Conservation (phyloP, 768 basidiomycete genomes). For the Lactifluus echinatus region DNA sequence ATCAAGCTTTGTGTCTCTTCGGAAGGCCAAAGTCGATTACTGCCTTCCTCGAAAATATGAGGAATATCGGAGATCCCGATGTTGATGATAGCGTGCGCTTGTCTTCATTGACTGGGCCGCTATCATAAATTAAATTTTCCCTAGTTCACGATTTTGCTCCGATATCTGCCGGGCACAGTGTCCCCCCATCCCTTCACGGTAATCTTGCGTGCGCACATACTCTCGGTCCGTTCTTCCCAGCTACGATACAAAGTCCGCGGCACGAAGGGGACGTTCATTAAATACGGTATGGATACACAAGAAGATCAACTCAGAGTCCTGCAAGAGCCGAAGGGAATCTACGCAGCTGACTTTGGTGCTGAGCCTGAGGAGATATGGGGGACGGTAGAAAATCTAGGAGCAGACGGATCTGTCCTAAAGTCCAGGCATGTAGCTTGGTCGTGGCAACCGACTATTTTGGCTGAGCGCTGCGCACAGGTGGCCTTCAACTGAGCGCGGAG, state of each 20-base stretch:
- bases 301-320: slow-evolving; percentile 66
- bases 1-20: slow-evolving; percentile 68
- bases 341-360: slow-evolving; percentile 42
- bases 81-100: slow-evolving; percentile 57
- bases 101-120: slow-evolving; percentile 40
- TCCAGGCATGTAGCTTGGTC: slow-evolving; percentile 27
- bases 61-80: slow-evolving; percentile 52
- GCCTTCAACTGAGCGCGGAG: slow-evolving; percentile 51
- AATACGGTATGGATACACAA: slow-evolving; percentile 71
- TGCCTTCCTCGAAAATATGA: slow-evolving; percentile 60
- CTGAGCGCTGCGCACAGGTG: slow-evolving; percentile 36
- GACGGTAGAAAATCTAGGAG: slow-evolving; percentile 45
- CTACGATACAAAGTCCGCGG: slow-evolving; percentile 67
- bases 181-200: slow-evolving; percentile 51
- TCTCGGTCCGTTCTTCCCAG: slow-evolving; percentile 60
- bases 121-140: slow-evolving; percentile 32
- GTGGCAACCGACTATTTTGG: slow-evolving; percentile 1
- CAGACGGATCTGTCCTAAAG: slow-evolving; percentile 34
- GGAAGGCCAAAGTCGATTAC: slow-evolving; percentile 63
- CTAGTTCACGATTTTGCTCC: slow-evolving; percentile 15
- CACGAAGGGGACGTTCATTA: slow-evolving; percentile 60
- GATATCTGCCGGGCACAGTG: slow-evolving; percentile 30
- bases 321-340: slow-evolving; percentile 36
- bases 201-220: slow-evolving; percentile 57
- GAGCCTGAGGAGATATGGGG: slow-evolving; percentile 62